Conservation (phyloP, 768 basidiomycete genomes). For the Lactarius hatsudake region DNA sequence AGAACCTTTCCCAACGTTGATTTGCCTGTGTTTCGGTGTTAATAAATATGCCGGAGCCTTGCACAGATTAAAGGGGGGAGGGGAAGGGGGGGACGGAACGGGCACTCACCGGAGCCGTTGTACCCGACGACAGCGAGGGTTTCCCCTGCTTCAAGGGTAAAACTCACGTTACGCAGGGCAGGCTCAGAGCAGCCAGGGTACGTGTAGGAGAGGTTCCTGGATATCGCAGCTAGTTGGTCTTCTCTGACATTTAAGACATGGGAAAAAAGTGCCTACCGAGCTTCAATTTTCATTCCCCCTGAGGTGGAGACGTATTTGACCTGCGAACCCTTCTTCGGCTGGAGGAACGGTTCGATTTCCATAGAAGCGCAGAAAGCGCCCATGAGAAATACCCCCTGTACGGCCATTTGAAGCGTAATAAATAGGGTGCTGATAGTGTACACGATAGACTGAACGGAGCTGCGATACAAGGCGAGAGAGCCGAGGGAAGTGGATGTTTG, state of each 20-base stretch:
- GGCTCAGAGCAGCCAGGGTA: constrained; percentile 74
- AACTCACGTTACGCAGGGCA: constrained; percentile 65
- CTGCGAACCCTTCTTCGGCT: constrained; percentile 54
- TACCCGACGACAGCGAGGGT: constrained; percentile 82
- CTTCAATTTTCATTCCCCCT: constrained; percentile 68
- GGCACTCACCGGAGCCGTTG: constrained; percentile 70
- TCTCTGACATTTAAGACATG: constrained; percentile 5
- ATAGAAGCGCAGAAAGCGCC: constrained; percentile 81
- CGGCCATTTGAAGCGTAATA: constrained; percentile 68
- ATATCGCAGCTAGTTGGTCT: constrained; percentile 2
- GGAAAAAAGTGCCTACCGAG: constrained; percentile 47
- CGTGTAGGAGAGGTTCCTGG: constrained; percentile 63
- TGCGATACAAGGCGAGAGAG: constrained; percentile 77
- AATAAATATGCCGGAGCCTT: not conserved
- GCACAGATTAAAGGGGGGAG: not conserved
- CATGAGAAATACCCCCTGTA: constrained; percentile 83
- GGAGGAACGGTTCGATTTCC: constrained; percentile 63
- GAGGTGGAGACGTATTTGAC: constrained; percentile 46
- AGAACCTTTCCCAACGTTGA: constrained; percentile 83
- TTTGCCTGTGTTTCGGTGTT: constrained; percentile 54
- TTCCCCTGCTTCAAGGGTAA: constrained; percentile 71
- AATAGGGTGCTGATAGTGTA: constrained; percentile 61
- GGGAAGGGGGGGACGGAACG: not conserved
- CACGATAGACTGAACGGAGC: constrained; percentile 69
- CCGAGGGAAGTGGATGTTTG: constrained; percentile 75